These are phyloP conservation scores for Trametes elegans DNA, from an alignment of 768 basidiomycete species.

Conservation along the genomic window DNA sequence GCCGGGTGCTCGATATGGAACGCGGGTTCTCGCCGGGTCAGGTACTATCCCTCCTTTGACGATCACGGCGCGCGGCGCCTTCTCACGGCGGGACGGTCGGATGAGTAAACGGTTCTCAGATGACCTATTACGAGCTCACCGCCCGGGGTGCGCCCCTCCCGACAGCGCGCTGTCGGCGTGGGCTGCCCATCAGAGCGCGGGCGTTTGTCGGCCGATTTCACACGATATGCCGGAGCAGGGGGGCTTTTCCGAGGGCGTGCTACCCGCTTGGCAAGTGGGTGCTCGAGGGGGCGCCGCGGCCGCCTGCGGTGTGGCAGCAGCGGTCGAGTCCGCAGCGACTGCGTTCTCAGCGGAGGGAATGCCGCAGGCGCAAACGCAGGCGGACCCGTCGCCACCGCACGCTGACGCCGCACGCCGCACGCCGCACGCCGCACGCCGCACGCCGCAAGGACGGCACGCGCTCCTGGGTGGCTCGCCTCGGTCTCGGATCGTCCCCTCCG, in stretches of 20 bases:
- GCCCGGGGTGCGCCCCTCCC: not conserved
- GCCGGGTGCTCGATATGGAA: constrained; percentile 6
- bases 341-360: constrained; percentile 2
- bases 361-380: not conserved
- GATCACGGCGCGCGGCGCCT: constrained; percentile 7
- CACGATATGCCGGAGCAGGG: not conserved
- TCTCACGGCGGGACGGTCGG: not conserved
- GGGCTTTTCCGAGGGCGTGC: not conserved
- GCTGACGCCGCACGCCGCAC: no score
- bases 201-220: constrained; percentile 13
- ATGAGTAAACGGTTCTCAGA: not conserved
- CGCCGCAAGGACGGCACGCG: no score
- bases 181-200: not conserved
- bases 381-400: no score
- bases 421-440: no score
- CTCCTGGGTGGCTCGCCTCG: no score
- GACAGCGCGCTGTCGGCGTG: not conserved
- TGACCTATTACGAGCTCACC: constrained; percentile 7
- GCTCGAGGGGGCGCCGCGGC: not conserved
- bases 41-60: constrained; percentile 5
- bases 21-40: constrained; percentile 14
- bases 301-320: constrained; percentile 1
- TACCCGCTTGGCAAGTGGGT: not conserved
- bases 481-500: no score
- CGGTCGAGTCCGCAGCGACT: not conserved